These are phyloP conservation scores for Tubosaeta sp. DNA, from an alignment of 768 basidiomycete genomes.

Conservation along the genomic window DNA sequence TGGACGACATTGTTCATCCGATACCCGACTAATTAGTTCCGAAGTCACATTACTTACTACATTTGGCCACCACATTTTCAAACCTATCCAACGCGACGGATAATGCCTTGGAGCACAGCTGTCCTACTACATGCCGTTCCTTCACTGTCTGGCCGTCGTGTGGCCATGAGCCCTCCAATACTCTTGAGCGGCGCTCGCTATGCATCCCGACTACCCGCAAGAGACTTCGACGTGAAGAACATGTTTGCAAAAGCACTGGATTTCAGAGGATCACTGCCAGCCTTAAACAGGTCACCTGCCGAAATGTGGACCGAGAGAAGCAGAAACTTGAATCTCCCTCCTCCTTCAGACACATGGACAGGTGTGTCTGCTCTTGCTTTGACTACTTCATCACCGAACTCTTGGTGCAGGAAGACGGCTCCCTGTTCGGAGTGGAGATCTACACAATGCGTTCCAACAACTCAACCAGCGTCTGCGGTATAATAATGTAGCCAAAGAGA, in stretches of 20 bases:
- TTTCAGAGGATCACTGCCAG: conserved; percentile 9
- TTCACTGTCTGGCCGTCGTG: neutral
- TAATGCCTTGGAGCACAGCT: conserved; percentile 19
- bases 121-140: conserved; percentile 11
- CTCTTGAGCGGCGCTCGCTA: conserved; percentile 7
- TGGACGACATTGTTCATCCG: conserved; percentile 47
- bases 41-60: conserved; percentile 6
- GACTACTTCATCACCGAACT: conserved; percentile 3
- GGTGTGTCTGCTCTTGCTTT: conserved; percentile 29
- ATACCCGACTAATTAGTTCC: conserved; percentile 23
- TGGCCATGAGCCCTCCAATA: neutral
- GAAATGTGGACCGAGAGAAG: conserved; percentile 34
- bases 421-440: conserved; percentile 37
- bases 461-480: conserved; percentile 48
- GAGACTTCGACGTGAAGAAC: conserved; percentile 9
- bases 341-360: conserved; percentile 51
- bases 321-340: conserved; percentile 19
- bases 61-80: conserved; percentile 14
- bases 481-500: conserved; percentile 53
- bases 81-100: neutral
- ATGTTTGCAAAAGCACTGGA: conserved; percentile 16
- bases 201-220: conserved; percentile 5
- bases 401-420: conserved; percentile 57
- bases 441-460: conserved; percentile 44
- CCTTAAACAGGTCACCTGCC: conserved; percentile 27